These are phyloP conservation scores for Davidsoniella eucalypti DNA, from an alignment of 2,329 filamentous ascomycete species.

Conservation along the genomic window DNA sequence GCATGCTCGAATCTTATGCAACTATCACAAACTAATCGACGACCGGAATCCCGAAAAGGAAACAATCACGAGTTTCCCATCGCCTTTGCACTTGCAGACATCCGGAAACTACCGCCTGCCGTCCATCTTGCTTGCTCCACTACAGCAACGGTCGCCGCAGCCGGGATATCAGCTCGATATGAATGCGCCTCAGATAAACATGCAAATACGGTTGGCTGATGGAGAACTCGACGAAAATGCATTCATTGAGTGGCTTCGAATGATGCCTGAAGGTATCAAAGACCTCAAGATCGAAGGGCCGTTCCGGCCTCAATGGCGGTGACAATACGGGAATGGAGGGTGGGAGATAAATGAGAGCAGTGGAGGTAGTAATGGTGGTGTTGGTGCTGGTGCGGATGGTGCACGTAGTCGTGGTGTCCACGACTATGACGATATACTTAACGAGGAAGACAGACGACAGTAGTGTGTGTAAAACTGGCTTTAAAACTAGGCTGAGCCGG, in stretches of 20 bases:
- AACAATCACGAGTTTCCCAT: conserved; percentile 31
- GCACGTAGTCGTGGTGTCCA: too few relatives aligned
- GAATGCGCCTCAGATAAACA: conserved; percentile 30
- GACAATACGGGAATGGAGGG: conserved; percentile 4
- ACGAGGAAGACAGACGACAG: background rate
- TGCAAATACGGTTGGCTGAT: conserved; percentile 35
- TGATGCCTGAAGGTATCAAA: conserved; percentile 39
- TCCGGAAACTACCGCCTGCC: conserved; percentile 36
- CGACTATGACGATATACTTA: background rate
- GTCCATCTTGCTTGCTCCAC: conserved; percentile 37
- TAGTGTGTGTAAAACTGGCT: background rate
- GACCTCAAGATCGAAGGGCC: conserved; percentile 39
- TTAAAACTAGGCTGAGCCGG: background rate
- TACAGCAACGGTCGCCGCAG: conserved; percentile 26
- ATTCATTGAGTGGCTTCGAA: conserved; percentile 41
- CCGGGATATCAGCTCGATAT: conserved; percentile 21
- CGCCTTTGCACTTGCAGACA: conserved; percentile 39
- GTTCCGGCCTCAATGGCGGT: conserved; percentile 18
- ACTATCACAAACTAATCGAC: conserved; percentile 34
- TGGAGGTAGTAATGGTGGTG: background rate
- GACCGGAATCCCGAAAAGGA: conserved; percentile 33
- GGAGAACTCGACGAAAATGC: conserved; percentile 34
- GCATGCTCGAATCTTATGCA: conserved; percentile 34
- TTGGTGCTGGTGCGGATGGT: too few relatives aligned
- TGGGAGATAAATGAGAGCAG: background rate